Evolutionary conservation across 2,329 filamentous ascomycete genomes (phyloP).

Genomic region (Pseudopithomyces maydicus): DNA sequence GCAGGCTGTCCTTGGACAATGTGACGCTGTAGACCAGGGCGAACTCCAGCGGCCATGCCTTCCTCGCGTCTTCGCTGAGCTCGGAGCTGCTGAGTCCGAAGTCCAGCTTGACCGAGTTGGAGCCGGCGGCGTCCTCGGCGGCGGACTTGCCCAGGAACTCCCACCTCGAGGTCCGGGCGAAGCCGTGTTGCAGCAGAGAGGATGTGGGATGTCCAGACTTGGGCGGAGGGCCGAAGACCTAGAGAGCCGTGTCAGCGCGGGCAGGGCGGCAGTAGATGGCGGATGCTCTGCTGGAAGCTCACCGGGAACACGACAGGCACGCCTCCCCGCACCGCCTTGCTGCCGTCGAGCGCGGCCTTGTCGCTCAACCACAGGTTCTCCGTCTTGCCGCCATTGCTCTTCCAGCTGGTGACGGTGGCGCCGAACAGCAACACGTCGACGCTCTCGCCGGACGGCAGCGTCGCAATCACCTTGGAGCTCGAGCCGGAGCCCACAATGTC

Average conservation of each 20-base stretch:
- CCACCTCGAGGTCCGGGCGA: slow-evolving; percentile 88
- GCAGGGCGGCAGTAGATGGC: background rate
- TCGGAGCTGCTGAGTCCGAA: slow-evolving; percentile 83
- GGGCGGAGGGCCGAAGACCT: slow-evolving; percentile 82
- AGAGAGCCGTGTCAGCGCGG: slow-evolving; percentile 12
- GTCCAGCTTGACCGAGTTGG: slow-evolving; percentile 81
- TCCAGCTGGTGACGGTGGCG: slow-evolving; percentile 93
- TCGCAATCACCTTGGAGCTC: slow-evolving; percentile 75
- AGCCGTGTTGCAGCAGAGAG: slow-evolving; percentile 88
- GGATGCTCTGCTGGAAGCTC: slow-evolving; percentile 41
- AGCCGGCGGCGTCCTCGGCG: slow-evolving; percentile 60
- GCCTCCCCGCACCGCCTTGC: slow-evolving; percentile 87
- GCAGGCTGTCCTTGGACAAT: slow-evolving; percentile 73
- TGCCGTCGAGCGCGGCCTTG: slow-evolving; percentile 79
- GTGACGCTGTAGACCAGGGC: slow-evolving; percentile 93
- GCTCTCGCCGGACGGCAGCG: slow-evolving; percentile 83
- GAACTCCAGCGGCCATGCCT: slow-evolving; percentile 85
- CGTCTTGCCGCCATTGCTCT: slow-evolving; percentile 69
- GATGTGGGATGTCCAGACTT: slow-evolving; percentile 78
- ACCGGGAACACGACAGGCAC: slow-evolving; percentile 94
- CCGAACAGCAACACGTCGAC: slow-evolving; percentile 87
- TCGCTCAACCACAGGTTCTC: slow-evolving; percentile 90
- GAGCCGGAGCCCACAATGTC: slow-evolving; percentile 75
- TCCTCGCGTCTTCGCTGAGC: slow-evolving; percentile 69
- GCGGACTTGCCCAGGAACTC: slow-evolving; percentile 90